Conservation (phyloP, 179 eudicot species). For the Gypsophila paniculata region DNA sequence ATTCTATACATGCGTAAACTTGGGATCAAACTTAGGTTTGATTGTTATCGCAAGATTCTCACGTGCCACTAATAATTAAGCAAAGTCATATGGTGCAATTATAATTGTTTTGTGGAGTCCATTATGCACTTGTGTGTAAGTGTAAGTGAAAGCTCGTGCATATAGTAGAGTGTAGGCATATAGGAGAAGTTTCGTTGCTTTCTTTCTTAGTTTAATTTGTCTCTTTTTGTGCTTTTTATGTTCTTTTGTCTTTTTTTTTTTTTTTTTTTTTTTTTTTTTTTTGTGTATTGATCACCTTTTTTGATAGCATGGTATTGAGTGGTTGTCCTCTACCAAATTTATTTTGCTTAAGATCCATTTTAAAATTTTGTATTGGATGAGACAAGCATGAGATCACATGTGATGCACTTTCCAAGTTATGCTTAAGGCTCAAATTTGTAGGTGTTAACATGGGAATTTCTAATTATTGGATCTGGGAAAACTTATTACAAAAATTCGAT, state of each 20-base stretch:
- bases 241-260: no score
- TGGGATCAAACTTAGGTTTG: not conserved
- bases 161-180: not conserved
- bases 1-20: not conserved
- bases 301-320: conserved; percentile 7
- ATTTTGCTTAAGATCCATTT: not conserved
- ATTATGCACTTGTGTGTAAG: conserved; percentile 6
- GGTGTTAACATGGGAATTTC: no score
- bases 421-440: not conserved
- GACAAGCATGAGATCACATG: conserved; percentile 51
- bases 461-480: no score
- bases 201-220: conserved; percentile 7
- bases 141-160: conserved; percentile 18
- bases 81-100: conserved; percentile 5
- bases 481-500: no score
- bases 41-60: conserved; percentile 11
- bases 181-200: conserved; percentile 17
- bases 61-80: conserved; percentile 16
- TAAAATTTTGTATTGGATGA: conserved; percentile 33
- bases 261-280: no score
- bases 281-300: conserved; percentile 11
- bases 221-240: conserved; percentile 14
- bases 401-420: conserved; percentile 38
- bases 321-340: conserved; percentile 15
- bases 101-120: conserved; percentile 14